Evolutionary conservation across 345 rosid genomes (phyloP), one percentile per base, ranked within the genome.

Genomic region (Adansonia digitata): DNA sequence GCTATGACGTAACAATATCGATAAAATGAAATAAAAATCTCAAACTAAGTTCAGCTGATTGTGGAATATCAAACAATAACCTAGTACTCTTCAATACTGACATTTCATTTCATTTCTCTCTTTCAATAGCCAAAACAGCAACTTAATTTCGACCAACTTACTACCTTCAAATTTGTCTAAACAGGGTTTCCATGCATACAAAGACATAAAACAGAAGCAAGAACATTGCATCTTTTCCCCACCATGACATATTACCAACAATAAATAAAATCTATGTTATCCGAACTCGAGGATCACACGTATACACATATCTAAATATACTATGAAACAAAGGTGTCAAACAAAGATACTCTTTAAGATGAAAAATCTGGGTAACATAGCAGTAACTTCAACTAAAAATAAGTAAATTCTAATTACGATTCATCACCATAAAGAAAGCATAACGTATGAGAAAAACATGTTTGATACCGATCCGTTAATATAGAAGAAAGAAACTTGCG

Each of bases 381-480:
- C 11, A 20, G 1, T 9, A 55, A 43, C 27, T 15, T 49, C 18
- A 52, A 34, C n/a, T 29, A 34, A 6, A 31, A 71, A 52, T 18
- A 18, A 35, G 18, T 0, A 27, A 48, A 46, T 9, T 9, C 39
- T 49, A 69, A 27, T 46, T 29, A 15, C 15, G 27, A 48, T 9
- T 69, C 37, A 27, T 49, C 18, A 49, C 43, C 34, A 57, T 20
- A 14, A 72, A 39, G n/a, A 17, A 29, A 24, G 34, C 17, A 59
- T 20, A 34, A 13, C 12, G 18, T 1, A 31, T 5, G 40, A 60
- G 40, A 26, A 43, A 18, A 29, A 1, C 12, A 70, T 10, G 24
- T 27, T 46, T 24, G 80, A 72, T 72, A 49, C 80, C 79, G 79
- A 77, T 61, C 79, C 2, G 46, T 72, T 51, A 4, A 71, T 27